Conservation (phyloP, 495 filamentous ascomycete genomes). For the Penicillium soppii region DNA sequence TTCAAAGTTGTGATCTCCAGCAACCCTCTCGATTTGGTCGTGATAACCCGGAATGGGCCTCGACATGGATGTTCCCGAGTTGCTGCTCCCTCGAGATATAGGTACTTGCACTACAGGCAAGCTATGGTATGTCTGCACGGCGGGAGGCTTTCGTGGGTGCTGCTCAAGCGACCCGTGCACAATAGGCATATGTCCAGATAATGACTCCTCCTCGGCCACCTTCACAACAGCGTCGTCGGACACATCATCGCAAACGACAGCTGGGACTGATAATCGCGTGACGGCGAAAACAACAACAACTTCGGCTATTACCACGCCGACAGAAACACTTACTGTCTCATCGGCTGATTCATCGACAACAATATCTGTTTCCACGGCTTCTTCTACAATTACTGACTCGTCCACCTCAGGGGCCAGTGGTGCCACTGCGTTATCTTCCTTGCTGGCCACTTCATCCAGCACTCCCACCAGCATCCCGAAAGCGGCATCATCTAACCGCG, state of each 20-base stretch:
- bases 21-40: not conserved
- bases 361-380: not conserved
- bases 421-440: not conserved
- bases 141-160: conserved; percentile 33
- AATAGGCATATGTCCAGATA: conserved; percentile 33
- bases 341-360: not conserved
- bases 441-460: not conserved
- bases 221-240: not conserved
- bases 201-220: not conserved
- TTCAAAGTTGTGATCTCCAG: not conserved
- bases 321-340: not conserved
- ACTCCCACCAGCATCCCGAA: conserved; percentile 4
- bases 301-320: not conserved
- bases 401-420: not conserved
- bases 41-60: not conserved
- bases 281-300: not conserved
- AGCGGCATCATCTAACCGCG: conserved; percentile 5
- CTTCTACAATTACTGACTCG: not conserved
- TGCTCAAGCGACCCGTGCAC: conserved; percentile 40
- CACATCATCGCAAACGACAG: not conserved
- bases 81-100: conserved; percentile 9
- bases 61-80: conserved; percentile 6
- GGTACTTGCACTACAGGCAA: conserved; percentile 17
- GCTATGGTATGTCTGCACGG: conserved; percentile 34
- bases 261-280: not conserved